Base-by-base conservation (phyloP, 495 filamentous ascomycete genomes). In the Podospora comata region DNA sequence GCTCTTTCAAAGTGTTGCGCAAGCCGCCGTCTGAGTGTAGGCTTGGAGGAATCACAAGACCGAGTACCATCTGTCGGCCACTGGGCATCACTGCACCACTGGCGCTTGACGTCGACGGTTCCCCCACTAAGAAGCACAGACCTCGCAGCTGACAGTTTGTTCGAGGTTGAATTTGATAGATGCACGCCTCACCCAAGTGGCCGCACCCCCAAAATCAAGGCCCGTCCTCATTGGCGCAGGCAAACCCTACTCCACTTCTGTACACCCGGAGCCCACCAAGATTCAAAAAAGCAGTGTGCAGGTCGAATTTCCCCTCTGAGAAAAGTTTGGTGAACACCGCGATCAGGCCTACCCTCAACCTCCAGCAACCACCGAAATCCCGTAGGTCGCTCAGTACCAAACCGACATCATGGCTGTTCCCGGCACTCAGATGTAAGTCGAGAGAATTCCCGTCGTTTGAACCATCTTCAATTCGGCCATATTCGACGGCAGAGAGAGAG, bases 341-440 rank as follows among this genome's bases (percentile, higher is more conserved):
- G 66, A 74, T 67, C 73, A 75, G 69, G 70, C 66, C 73, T 67
- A 66, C 39, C 70, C 64, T 70, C 72, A 76, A 75, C 70, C 68
- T 72, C 68, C 73, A 73, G 56, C 67, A 65, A 72, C 72, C 69
- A 74, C 71, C 70, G 67, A 70, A 72, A 62, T 68, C 66, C 67
- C 61, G 68, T 67, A 19, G 68, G 61, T 69, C 39, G 54, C 68
- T 70, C 67, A 76, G 65, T 68, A 74, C 74, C 74, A 72, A 74
- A 77, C 68, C 74, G 80, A 78, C 82, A 83, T 64, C 73, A 84
- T 84, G 82, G 81, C 82, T 76, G 76, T 76, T 74, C 79, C 81
- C 67, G 82, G 82, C 69, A 76, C 82, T 74, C 82, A 84, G 73
- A 84, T 84, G 86, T 88, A 76, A 86, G 85, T 83, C 60, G n/a